A percentile compares a stretch with the other conserved stretches of the same genome.
phyloP scores from a whole-genome alignment of 192 early-diverging fungal species.

The Entomortierella chlamydospora region DNA sequence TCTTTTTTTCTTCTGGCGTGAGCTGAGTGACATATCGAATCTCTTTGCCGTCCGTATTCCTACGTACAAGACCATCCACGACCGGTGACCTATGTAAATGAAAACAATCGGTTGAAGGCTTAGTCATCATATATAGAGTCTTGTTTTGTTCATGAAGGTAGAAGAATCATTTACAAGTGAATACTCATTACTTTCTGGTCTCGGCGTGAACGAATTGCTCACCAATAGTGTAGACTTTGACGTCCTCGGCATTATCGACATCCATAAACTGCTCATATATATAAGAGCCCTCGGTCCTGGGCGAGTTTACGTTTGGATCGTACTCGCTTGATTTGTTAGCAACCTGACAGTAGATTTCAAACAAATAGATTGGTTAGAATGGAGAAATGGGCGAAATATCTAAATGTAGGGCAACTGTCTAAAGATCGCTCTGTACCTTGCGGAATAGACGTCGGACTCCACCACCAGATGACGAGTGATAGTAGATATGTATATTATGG shows the following conservation, averaged over 20 bases:
- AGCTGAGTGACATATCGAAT: conserved; percentile 89
- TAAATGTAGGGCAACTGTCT: no score
- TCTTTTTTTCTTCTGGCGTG: conserved; percentile 80
- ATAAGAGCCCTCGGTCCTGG: conserved; percentile 82
- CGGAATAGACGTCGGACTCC: conserved; percentile 80
- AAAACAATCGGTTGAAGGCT: not conserved
- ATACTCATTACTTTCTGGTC: conserved; percentile 83
- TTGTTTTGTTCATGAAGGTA: not conserved
- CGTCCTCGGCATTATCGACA: conserved; percentile 93
- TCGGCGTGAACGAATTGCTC: conserved; percentile 89
- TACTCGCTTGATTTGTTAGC: conserved; percentile 96
- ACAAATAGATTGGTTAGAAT: not conserved
- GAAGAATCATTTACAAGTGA: not conserved
- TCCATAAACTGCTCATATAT: conserved; percentile 96
- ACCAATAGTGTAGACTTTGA: conserved; percentile 97
- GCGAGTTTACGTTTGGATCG: conserved; percentile 67
- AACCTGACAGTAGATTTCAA: conserved; percentile 56
- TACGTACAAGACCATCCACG: conserved; percentile 91
- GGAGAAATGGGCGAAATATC: no score
- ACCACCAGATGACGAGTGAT: conserved; percentile 81
- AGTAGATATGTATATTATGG: conserved; percentile 98
- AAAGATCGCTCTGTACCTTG: no score
- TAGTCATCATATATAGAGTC: no score
- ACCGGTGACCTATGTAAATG: conserved; percentile 77
- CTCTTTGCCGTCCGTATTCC: conserved; percentile 97